Percentiles rank a stretch among this genome's conserved stretches.
phyloP scores from a whole-genome alignment of 2,329 filamentous ascomycete species.

The Aspergillus udagawae region DNA sequence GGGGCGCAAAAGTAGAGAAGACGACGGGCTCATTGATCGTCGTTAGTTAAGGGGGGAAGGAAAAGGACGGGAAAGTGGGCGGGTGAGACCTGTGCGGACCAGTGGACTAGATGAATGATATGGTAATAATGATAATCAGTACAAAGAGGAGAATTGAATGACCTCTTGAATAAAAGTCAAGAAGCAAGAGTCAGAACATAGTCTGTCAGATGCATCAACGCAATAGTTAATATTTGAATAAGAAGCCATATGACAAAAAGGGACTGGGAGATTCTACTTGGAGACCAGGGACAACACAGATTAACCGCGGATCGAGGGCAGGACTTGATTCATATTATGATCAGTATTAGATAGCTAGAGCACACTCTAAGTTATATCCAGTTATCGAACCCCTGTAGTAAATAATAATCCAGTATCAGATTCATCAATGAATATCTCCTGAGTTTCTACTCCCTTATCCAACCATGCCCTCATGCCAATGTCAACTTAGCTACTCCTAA shows the following conservation, averaged over 20 bases:
- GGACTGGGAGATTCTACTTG: too few species aligned
- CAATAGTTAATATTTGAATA: not conserved
- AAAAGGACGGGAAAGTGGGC: not conserved
- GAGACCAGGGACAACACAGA: not conserved
- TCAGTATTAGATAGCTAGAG: not conserved
- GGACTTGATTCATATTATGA: not conserved
- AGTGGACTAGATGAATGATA: not conserved
- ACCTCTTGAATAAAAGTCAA: not conserved
- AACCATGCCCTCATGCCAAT: not conserved
- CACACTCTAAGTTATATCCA: too few species aligned
- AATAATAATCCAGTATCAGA: not conserved
- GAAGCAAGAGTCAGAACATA: not conserved
- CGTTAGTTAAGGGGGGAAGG: not conserved
- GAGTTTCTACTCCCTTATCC: too few species aligned
- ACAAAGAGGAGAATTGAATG: too few species aligned
- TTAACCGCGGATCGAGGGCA: not conserved
- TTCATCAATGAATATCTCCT: too few species aligned
- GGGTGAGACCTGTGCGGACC: not conserved
- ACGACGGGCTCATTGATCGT: not conserved
- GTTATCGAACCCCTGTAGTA: not conserved
- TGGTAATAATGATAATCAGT: not conserved
- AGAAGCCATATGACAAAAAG: too few species aligned
- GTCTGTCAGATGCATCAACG: not conserved
- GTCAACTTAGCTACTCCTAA: not conserved
- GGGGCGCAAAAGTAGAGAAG: not conserved